These are phyloP conservation scores for Aspergillus sp. DNA, from an alignment of 2,329 filamentous ascomycete species.

Conservation along the genomic window DNA sequence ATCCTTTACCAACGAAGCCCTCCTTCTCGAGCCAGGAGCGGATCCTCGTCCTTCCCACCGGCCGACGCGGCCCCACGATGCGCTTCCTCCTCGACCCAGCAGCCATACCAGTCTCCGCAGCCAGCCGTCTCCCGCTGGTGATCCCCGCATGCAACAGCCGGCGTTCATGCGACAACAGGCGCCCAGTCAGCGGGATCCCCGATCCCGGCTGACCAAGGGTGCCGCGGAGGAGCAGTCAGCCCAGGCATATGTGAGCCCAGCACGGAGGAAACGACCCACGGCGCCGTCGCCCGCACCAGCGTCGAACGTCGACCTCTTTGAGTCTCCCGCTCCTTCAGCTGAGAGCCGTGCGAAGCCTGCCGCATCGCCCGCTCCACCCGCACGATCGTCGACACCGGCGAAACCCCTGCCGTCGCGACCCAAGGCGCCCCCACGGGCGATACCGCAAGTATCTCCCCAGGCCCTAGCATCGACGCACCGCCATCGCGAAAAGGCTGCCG, in stretches of 20 bases:
- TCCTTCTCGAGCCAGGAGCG: constrained; percentile 34
- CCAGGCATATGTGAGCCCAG: constrained; percentile 84
- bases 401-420: constrained; percentile 47
- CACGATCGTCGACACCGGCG: constrained; percentile 42
- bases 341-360: constrained; percentile 32
- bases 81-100: constrained; percentile 16
- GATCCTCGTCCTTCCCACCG: constrained; percentile 25
- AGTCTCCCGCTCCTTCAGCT: constrained; percentile 39
- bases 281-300: constrained; percentile 44
- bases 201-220: constrained; percentile 67
- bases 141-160: constrained; percentile 27
- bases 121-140: constrained; percentile 21
- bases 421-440: constrained; percentile 48
- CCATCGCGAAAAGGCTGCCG: constrained; percentile 76
- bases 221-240: constrained; percentile 76
- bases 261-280: constrained; percentile 66
- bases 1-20: constrained; percentile 59
- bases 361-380: constrained; percentile 34
- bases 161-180: constrained; percentile 59
- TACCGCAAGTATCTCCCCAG: constrained; percentile 66
- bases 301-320: constrained; percentile 64
- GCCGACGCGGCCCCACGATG: constrained; percentile 24
- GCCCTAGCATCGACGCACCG: constrained; percentile 74
- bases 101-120: constrained; percentile 19
- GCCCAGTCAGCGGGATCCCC: constrained; percentile 46